Percentiles rank a stretch among this genome's conserved stretches.
Conservation (phyloP, 1,284 basidiomycete genomes). For the Fomitopsis schrenkii region DNA sequence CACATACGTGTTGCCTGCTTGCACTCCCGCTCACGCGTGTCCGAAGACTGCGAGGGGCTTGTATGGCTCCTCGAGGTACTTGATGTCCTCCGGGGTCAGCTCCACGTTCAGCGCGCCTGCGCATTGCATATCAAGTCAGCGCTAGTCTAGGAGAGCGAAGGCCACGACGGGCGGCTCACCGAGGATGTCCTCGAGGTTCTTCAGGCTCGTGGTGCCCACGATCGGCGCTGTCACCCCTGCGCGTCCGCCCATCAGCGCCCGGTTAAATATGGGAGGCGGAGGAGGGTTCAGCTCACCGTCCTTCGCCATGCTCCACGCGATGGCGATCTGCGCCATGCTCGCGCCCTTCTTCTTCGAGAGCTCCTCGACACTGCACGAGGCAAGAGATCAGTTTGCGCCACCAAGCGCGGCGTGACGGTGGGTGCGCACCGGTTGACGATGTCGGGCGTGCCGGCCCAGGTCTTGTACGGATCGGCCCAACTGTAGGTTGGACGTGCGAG, state of each 20-base stretch:
- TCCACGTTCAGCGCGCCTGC: conserved; percentile 25
- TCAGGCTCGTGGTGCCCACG: conserved; percentile 46
- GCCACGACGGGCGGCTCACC: conserved; percentile 24
- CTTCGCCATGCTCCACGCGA: conserved; percentile 27
- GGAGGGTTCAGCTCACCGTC: conserved; percentile 24
- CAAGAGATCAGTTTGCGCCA: too few species aligned
- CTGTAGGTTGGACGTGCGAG: conserved; percentile 1
- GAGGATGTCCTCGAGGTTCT: conserved; percentile 46
- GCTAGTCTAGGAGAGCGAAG: background rate
- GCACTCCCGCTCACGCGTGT: too few species aligned
- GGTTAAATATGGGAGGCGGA: background rate
- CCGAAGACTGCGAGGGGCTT: background rate
- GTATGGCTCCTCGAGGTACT: conserved; percentile 20
- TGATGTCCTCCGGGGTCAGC: conserved; percentile 15
- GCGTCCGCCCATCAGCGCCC: background rate
- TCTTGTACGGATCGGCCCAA: conserved; percentile 17
- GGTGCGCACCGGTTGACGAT: conserved; percentile 11
- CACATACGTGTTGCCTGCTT: too few species aligned
- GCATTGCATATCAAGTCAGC: too few species aligned
- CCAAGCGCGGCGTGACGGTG: too few species aligned
- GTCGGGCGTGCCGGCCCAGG: conserved; percentile 8
- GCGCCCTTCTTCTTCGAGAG: conserved; percentile 34
- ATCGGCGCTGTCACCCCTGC: conserved; percentile 44
- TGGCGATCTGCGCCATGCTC: conserved; percentile 32
- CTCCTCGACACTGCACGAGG: conserved; percentile 31